phyloP scores from a whole-genome alignment of 345 rosid species.

The Angophora floribunda region DNA sequence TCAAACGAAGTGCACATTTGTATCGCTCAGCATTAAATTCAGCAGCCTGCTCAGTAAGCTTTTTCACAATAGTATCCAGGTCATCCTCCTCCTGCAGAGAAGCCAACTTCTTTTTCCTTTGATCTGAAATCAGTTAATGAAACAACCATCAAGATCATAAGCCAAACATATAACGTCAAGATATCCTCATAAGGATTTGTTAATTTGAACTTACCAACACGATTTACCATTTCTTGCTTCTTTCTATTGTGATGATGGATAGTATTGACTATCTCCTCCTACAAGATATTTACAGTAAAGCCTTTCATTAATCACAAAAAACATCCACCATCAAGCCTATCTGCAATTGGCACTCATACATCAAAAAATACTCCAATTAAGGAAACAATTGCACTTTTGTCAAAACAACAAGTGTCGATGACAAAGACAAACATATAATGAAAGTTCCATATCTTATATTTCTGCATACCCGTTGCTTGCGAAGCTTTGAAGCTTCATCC shows the following conservation, averaged over 20 bases:
- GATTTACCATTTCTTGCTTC: constrained; percentile 43
- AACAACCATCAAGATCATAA: not conserved
- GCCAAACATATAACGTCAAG: not conserved
- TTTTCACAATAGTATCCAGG: constrained; percentile 44
- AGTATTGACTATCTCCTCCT: constrained; percentile 55
- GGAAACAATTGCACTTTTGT: not conserved
- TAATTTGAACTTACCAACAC: constrained; percentile 27
- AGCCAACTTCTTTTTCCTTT: constrained; percentile 50
- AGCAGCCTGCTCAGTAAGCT: constrained; percentile 50
- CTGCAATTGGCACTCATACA: not conserved
- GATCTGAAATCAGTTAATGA: not conserved
- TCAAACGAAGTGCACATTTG: constrained; percentile 35
- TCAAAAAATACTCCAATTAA: not conserved
- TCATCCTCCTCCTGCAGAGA: constrained; percentile 62
- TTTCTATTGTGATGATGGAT: constrained; percentile 32
- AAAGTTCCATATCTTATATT: not conserved
- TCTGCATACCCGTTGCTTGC: constrained; percentile 52
- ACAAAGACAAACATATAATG: not conserved
- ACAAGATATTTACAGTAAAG: not conserved
- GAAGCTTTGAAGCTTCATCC: constrained; percentile 59
- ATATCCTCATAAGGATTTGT: not conserved
- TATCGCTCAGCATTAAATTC: constrained; percentile 38
- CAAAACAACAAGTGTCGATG: not conserved
- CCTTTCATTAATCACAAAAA: not conserved
- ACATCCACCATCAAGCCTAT: not conserved